phyloP scores from a whole-genome alignment of 2,329 filamentous ascomycete genomes.

The Colletotrichum sp. region DNA sequence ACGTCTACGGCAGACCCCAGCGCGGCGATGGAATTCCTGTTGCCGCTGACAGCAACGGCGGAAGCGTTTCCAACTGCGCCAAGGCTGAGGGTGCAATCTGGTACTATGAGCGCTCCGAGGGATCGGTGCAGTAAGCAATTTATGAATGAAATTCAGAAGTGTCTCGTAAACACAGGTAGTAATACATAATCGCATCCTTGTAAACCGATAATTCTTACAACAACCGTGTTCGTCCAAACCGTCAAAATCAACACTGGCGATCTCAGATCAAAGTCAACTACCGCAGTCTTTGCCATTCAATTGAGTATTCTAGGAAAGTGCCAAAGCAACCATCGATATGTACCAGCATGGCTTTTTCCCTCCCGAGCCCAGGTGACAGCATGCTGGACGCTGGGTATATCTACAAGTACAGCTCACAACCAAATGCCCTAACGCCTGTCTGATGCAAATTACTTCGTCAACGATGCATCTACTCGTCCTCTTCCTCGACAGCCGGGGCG shows the following conservation, averaged over 20 bases:
- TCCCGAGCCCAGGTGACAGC: neutral
- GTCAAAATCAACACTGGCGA: neutral
- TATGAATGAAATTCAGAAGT: too few species aligned
- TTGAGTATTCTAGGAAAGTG: neutral
- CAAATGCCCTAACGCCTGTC: constrained; percentile 14
- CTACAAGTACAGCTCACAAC: constrained; percentile 6
- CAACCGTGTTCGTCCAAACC: neutral
- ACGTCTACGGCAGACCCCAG: constrained; percentile 64
- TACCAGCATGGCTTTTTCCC: neutral
- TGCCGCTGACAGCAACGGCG: constrained; percentile 50
- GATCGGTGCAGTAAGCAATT: constrained; percentile 10
- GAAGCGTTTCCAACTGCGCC: constrained; percentile 59
- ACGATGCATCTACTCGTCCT: constrained; percentile 46
- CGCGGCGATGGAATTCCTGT: constrained; percentile 49
- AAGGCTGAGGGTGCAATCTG: constrained; percentile 55
- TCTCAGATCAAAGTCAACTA: too few species aligned
- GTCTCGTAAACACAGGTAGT: neutral
- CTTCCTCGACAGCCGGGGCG: constrained; percentile 59
- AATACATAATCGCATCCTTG: neutral
- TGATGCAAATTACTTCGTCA: constrained; percentile 2
- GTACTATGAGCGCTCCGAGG: constrained; percentile 56
- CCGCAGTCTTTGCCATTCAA: neutral
- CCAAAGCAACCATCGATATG: neutral
- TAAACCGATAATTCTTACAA: neutral
- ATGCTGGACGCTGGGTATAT: constrained; percentile 3